Evolutionary conservation across 164 flowering plant species (phyloP).

Genomic region (grape (Vitis vinifera)): DNA sequence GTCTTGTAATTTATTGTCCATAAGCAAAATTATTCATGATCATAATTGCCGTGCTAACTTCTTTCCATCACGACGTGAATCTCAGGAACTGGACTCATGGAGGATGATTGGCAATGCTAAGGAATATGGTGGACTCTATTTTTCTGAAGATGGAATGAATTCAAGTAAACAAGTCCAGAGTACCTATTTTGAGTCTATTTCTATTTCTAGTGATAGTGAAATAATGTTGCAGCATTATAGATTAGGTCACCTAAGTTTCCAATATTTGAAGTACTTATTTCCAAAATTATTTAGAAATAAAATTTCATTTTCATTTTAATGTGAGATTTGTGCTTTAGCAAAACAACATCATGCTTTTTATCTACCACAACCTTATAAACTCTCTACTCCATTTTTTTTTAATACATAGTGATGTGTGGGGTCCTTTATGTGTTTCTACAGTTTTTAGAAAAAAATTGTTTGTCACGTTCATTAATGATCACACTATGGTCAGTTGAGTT

Average conservation of each 20-base stretch:
- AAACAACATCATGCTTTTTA: background rate
- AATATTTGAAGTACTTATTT: background rate
- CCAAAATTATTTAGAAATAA: background rate
- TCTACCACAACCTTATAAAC: background rate
- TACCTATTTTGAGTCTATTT: background rate
- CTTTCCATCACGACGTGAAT: background rate
- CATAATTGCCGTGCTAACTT: too few species aligned
- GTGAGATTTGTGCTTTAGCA: background rate
- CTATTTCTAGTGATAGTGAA: too few species aligned
- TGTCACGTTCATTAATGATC: background rate
- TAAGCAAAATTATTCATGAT: too few species aligned
- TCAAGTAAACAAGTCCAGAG: background rate
- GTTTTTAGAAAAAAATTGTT: background rate
- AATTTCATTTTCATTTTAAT: background rate
- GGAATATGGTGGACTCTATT: background rate
- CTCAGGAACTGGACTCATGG: background rate
- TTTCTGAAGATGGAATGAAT: background rate
- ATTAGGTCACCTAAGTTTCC: too few species aligned
- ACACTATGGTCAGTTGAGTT: background rate
- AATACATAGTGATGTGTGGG: background rate
- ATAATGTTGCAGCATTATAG: too few species aligned
- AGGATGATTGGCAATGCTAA: background rate
- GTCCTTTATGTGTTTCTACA: background rate
- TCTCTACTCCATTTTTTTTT: background rate
- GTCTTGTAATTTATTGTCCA: too few species aligned